Evolutionary conservation across 148 eudicot species (phyloP), one percentile per base, ranked within the genome.

Genomic region (Cornus controversa): DNA sequence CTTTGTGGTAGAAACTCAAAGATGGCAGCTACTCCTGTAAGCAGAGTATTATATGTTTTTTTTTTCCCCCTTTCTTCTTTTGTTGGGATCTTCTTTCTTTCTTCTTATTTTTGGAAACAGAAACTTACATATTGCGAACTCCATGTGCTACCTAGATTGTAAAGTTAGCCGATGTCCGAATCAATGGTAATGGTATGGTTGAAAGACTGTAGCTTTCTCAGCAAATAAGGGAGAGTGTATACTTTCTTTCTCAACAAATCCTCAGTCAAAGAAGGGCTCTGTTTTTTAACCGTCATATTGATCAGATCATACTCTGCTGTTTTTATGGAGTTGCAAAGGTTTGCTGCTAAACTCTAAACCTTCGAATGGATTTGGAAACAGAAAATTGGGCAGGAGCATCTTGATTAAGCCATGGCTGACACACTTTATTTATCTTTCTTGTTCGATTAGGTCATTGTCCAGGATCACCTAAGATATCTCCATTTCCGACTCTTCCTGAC

Each of bases 311-410:
- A n/a, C n/a, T n/a, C n/a, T n/a, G n/a, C n/a, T n/a, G n/a, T n/a
- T n/a, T n/a, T n/a, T 96, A 96, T 80, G 98, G 98, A 80, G 94
- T 96, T 84, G 99, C 99, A 40, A 96, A 92, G 95, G 99, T 96
- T 77, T 71, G 86, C 80, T 73, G 31, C 45, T 36, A 47, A 68
- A 71, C 64, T 62, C 75, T 78, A 70, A 84, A 10, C 47, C 20
- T 83, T 64, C 36, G 15, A 45, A 29, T 77, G 65, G 1, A 26
- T 78, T 79, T 72, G 66, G 20, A 69, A 50, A 78, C 91, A 96
- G 98, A 93, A 84, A 86, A 89, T 81, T 31, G 97, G 91, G 71
- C 90, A 85, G 79, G 95, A 92, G 80, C 95, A 96, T 86, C 90
- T 96, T 80, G 99, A 93, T 78, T 65, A 25, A 3, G 62, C 53